Percentiles rank a stretch among this genome's conserved stretches.
These are phyloP conservation scores for Blastocystis sp. DNA, from an alignment of 352 stramenopile species.

Conservation along the genomic window DNA sequence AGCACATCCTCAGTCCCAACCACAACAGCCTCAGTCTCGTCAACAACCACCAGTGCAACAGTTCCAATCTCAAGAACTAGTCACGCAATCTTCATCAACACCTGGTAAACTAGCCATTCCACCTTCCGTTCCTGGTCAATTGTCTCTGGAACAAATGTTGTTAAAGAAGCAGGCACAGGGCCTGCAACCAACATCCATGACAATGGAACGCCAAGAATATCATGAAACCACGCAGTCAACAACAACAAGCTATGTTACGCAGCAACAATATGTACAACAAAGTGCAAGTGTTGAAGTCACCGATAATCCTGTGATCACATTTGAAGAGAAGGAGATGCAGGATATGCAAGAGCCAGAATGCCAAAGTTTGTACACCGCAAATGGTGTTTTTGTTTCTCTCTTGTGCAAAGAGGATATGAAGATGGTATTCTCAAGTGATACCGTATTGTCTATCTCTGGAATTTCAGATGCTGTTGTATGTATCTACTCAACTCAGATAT, in stretches of 20 bases:
- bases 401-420: constrained; percentile 56
- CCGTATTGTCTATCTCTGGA: neutral
- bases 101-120: neutral
- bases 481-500: constrained; percentile 26
- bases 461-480: constrained; percentile 13
- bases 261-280: neutral
- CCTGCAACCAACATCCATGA: neutral
- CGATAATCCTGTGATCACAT: neutral
- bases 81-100: neutral
- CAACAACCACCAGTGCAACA: neutral
- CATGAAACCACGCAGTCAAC: neutral
- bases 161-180: neutral
- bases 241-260: neutral
- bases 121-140: constrained; percentile 16
- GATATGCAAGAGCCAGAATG: neutral
- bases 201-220: neutral
- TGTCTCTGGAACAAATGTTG: constrained; percentile 27
- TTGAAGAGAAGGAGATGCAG: neutral
- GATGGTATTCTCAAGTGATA: constrained; percentile 15
- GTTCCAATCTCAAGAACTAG: neutral
- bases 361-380: constrained; percentile 10
- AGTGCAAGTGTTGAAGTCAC: too few species aligned
- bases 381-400: constrained; percentile 1
- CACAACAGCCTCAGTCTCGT: neutral
- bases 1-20: neutral